A percentile compares a stretch with the other conserved stretches of the same genome.
These are phyloP conservation scores for Colletotrichum gloeosporioides DNA, from an alignment of 2,329 filamentous ascomycete species.

Conservation along the genomic window DNA sequence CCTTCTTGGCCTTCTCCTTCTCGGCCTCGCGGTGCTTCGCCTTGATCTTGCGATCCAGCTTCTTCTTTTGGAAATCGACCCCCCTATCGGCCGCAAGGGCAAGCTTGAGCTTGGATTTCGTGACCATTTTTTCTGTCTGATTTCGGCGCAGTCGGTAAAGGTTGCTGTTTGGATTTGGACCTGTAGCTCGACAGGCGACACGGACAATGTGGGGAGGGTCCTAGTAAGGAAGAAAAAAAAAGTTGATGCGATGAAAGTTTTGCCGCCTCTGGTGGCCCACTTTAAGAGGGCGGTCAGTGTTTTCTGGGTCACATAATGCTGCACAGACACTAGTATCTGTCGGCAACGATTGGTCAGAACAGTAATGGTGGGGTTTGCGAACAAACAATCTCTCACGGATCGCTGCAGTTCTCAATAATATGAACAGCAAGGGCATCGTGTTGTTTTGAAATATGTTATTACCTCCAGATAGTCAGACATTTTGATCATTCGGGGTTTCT, in stretches of 20 bases:
- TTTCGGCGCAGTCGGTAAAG: background rate
- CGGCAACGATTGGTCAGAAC: background rate
- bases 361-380: background rate
- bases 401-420: background rate
- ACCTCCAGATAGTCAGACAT: background rate
- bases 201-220: background rate
- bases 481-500: background rate
- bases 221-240: background rate
- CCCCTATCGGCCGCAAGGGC: constrained; percentile 62
- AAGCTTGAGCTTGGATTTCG: constrained; percentile 56
- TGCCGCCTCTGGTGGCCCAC: constrained; percentile 5
- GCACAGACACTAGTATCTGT: background rate
- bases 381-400: background rate
- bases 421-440: background rate
- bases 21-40: constrained; percentile 38
- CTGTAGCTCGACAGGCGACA: background rate
- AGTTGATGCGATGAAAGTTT: constrained; percentile 17
- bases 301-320: background rate
- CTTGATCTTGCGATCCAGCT: constrained; percentile 54
- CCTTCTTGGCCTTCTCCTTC: constrained; percentile 37
- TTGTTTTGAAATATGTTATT: background rate
- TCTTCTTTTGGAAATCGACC: constrained; percentile 56
- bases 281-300: background rate
- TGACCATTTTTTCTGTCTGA: constrained; percentile 38
- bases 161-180: background rate